phyloP scores from a whole-genome alignment of 805 yeast species.

The Candida germanica region DNA sequence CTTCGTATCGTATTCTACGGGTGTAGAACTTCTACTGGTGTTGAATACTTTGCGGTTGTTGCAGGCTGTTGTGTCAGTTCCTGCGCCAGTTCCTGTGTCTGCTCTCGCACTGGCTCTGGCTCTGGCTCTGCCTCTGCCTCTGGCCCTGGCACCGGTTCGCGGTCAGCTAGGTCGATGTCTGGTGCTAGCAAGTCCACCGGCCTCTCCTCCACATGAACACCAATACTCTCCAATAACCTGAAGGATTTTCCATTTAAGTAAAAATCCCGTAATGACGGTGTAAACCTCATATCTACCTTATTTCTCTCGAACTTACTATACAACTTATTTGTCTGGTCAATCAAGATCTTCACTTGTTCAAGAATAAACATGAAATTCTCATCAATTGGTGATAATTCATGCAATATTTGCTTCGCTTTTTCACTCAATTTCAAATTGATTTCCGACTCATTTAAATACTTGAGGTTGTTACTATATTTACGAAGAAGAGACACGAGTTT shows the following conservation, averaged over 20 bases:
- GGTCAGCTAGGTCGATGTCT: too few relatives aligned
- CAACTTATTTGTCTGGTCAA: conserved; percentile 25
- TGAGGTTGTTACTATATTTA: conserved; percentile 28
- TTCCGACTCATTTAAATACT: conserved; percentile 20
- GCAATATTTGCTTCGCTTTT: conserved; percentile 24
- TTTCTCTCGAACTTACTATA: conserved; percentile 23
- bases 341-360: conserved; percentile 40
- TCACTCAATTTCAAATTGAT: conserved; percentile 13
- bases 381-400: conserved; percentile 42
- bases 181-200: conserved; percentile 5
- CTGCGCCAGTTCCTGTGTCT: too few relatives aligned
- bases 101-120: too few relatives aligned
- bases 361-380: conserved; percentile 46
- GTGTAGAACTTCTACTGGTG: too few relatives aligned
- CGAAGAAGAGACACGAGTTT: conserved; percentile 30
- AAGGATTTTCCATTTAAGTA: conserved; percentile 39
- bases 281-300: conserved; percentile 23
- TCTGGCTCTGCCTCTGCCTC: too few relatives aligned
- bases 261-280: conserved; percentile 33
- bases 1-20: too few relatives aligned
- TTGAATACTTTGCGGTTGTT: too few relatives aligned
- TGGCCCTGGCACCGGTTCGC: too few relatives aligned
- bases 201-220: conserved; percentile 10
- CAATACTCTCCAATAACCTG: conserved; percentile 27
- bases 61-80: too few relatives aligned